Conservation (phyloP, 805 yeast species). For the Candida easanensis region DNA sequence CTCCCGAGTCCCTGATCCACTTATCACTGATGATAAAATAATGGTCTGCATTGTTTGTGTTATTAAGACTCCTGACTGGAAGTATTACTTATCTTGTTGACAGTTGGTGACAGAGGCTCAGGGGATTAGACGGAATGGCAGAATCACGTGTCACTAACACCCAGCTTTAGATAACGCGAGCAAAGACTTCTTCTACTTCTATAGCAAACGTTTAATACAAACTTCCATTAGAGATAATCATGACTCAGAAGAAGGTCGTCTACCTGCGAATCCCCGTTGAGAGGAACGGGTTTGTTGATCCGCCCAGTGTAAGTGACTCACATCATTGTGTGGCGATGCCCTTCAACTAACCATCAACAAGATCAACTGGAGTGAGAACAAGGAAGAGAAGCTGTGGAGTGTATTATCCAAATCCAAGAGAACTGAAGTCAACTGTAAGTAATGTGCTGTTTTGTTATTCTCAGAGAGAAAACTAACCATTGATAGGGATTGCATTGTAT, state of each 20-base stretch:
- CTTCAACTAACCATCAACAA: neutral
- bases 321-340: no score
- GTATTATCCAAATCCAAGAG: conserved; percentile 25
- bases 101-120: neutral
- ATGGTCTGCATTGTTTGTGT: no score
- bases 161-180: neutral
- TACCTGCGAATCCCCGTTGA: conserved; percentile 26
- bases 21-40: no score
- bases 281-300: conserved; percentile 25
- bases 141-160: neutral
- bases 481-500: conserved; percentile 12
- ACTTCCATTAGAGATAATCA: no score
- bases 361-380: conserved; percentile 25
- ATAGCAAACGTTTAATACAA: no score
- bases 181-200: no score
- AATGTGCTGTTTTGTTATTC: neutral
- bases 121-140: neutral
- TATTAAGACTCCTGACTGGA: no score
- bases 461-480: conserved; percentile 3
- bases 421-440: conserved; percentile 26
- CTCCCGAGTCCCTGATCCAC: no score
- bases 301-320: conserved; percentile 20
- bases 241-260: conserved; percentile 16
- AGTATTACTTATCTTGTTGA: no score
- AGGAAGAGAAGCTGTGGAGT: conserved; percentile 26